Evolutionary conservation across 1,284 basidiomycete species (phyloP).

Genomic region (Chiua sp.): DNA sequence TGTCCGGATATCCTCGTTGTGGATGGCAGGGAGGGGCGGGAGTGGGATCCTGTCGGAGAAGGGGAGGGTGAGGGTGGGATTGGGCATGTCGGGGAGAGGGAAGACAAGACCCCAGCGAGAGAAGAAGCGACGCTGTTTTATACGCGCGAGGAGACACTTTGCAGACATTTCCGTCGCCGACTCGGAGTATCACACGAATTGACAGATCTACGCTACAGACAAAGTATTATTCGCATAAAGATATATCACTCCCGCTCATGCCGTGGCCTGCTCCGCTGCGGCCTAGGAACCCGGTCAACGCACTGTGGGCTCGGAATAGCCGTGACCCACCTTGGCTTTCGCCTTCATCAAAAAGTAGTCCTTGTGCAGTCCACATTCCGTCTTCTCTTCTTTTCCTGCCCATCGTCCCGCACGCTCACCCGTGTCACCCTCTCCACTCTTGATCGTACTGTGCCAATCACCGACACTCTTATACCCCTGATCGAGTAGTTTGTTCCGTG

Average conservation of each 20-base stretch:
- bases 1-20: constrained; percentile 38
- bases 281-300: not conserved
- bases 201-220: too few relatives aligned
- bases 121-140: not conserved
- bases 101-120: not conserved
- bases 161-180: constrained; percentile 4
- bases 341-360: constrained; percentile 80
- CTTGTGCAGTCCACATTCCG: constrained; percentile 94
- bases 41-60: constrained; percentile 28
- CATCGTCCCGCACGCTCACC: constrained; percentile 92
- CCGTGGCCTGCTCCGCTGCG: not conserved
- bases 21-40: constrained; percentile 31
- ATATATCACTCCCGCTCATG: not conserved
- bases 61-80: constrained; percentile 16
- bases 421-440: constrained; percentile 72
- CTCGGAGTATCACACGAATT: not conserved
- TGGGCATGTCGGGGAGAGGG: constrained; percentile 11
- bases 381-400: constrained; percentile 88
- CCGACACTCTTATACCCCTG: constrained; percentile 96
- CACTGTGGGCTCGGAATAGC: not conserved
- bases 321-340: constrained; percentile 44
- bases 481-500: constrained; percentile 87
- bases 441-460: constrained; percentile 94
- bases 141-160: not conserved
- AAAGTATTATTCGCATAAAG: too few relatives aligned